Percentiles rank a stretch among this genome's conserved stretches.
These are phyloP conservation scores for Pythium folliculosum DNA, from an alignment of 352 stramenopile species.

Conservation along the genomic window DNA sequence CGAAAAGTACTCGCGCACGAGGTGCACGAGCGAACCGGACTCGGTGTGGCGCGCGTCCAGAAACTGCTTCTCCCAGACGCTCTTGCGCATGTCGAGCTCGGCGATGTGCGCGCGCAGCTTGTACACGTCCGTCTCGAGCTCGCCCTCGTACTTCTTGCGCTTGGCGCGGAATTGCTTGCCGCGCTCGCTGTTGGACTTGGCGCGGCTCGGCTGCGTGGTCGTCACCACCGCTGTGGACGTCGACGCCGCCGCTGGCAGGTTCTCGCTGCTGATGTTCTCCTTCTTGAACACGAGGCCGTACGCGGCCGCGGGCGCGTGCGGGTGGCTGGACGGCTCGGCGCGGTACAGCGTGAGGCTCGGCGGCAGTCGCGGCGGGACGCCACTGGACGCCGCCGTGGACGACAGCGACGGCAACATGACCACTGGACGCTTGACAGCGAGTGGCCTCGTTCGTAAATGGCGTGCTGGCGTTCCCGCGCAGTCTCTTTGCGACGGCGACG, in stretches of 20 bases:
- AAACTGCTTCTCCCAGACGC: constrained; percentile 22
- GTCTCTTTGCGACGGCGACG: background rate
- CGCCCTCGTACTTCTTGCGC: constrained; percentile 29
- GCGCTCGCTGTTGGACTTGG: constrained; percentile 34
- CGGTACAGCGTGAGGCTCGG: constrained; percentile 15
- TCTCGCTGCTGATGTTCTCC: background rate
- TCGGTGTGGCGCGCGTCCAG: constrained; percentile 20
- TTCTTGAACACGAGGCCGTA: constrained; percentile 5
- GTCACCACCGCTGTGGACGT: background rate
- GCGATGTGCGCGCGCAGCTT: constrained; percentile 24
- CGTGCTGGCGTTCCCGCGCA: background rate
- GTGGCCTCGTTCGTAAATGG: constrained; percentile 2
- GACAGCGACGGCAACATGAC: constrained; percentile 17
- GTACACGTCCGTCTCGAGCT: constrained; percentile 27
- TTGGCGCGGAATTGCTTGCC: constrained; percentile 28
- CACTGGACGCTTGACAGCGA: background rate
- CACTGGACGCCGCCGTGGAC: background rate
- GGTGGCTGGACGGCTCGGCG: background rate
- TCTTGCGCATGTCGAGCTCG: constrained; percentile 17
- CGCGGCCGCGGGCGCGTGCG: background rate
- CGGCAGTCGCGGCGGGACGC: constrained; percentile 5
- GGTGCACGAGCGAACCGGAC: constrained; percentile 20
- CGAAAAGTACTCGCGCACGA: constrained; percentile 28
- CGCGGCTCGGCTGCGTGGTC: background rate
- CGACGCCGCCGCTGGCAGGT: too few species aligned